Conservation (phyloP, 2,329 filamentous ascomycete species). For the Pseudogymnoascus sp. region DNA sequence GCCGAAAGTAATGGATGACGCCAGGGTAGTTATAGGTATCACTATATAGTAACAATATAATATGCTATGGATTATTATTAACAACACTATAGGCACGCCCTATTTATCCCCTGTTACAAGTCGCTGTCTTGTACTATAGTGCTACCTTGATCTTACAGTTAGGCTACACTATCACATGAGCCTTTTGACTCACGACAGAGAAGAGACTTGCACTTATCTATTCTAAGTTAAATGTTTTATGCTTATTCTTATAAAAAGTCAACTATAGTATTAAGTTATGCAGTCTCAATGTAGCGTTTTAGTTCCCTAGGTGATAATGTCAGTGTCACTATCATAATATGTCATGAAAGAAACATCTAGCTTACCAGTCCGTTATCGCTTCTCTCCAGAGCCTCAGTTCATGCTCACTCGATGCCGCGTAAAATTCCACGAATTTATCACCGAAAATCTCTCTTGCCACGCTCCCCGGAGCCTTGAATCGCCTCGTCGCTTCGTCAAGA, state of each 20-base stretch:
- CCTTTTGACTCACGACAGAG: too few species aligned
- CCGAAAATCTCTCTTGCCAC: constrained; percentile 91
- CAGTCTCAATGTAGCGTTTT: not conserved
- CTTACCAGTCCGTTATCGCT: constrained; percentile 90
- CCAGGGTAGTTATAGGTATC: too few species aligned
- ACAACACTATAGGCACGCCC: too few species aligned
- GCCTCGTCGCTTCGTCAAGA: constrained; percentile 72
- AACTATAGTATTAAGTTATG: not conserved
- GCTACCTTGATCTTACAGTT: too few species aligned
- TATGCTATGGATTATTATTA: too few species aligned
- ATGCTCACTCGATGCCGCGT: constrained; percentile 86
- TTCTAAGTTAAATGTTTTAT: not conserved
- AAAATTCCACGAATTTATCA: constrained; percentile 93
- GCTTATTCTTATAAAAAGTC: not conserved
- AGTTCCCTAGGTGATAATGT: not conserved
- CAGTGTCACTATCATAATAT: not conserved
- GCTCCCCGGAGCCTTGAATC: constrained; percentile 70
- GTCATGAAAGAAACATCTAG: constrained; percentile 26
- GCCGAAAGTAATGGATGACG: constrained; percentile 23
- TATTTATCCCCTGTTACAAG: too few species aligned
- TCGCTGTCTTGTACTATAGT: too few species aligned
- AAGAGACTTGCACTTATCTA: too few species aligned
- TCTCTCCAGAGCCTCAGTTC: constrained; percentile 89
- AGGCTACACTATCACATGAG: too few species aligned
- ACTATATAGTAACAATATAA: too few species aligned